A percentile compares a stretch with the other conserved stretches of the same genome.
These are phyloP conservation scores for Pisolithus marmoratus DNA, from an alignment of 768 basidiomycete genomes.

Conservation along the genomic window DNA sequence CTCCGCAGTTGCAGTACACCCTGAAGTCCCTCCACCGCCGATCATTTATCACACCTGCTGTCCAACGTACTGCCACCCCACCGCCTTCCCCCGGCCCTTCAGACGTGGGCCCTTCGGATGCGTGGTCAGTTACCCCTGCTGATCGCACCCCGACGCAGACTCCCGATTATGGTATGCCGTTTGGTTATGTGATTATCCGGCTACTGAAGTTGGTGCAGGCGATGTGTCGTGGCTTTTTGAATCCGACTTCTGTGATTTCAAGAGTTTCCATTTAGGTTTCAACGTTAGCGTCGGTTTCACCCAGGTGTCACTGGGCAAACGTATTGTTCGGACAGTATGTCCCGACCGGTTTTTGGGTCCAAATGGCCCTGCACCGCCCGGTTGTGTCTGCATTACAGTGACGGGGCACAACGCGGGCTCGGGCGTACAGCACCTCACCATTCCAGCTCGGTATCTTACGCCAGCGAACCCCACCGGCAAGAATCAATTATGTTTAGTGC, in stretches of 20 bases:
- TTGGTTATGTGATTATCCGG: not conserved
- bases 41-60: not conserved
- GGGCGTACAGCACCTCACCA: not conserved
- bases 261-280: not conserved
- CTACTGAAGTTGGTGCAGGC: not conserved
- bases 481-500: not conserved
- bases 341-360: no score
- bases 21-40: not conserved
- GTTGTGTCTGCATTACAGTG: not conserved
- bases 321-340: not conserved
- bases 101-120: no score
- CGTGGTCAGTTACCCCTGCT: no score
- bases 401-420: not conserved
- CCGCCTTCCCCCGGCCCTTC: no score
- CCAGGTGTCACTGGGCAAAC: not conserved
- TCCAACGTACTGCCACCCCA: no score
- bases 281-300: not conserved
- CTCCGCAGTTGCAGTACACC: not conserved
- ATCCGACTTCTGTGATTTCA: not conserved
- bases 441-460: not conserved
- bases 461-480: not conserved
- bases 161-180: not conserved
- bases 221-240: not conserved
- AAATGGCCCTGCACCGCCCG: no score
- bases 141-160: not conserved